Evolutionary conservation across 1,284 basidiomycete genomes (phyloP), one percentile per base, ranked within the genome.

Genomic region (Thecaphora thlaspeos): DNA sequence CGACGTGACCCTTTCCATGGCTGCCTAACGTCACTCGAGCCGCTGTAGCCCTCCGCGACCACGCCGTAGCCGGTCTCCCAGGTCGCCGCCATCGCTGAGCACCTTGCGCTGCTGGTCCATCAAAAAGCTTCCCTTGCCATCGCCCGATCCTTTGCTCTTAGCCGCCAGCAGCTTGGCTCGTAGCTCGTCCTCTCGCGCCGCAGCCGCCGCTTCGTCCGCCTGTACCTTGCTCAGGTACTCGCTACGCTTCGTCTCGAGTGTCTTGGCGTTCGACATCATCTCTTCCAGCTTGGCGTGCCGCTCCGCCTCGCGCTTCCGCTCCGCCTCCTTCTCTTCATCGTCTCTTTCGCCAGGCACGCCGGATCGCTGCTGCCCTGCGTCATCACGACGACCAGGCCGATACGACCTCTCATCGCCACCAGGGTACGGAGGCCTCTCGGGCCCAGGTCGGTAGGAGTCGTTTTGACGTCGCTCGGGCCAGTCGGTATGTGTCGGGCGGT

Each of bases 251-350:
- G 76, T 73, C 36, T 83, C 82, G 81, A 91, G 82, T 17, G 80
- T 76, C 23, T 81, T 78, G 1, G 92, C 92, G 61, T 88, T 84
- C 1, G 83, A 78, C 23, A 86, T 81, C 92, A 96, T 95, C 11
- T 89, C 88, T 0, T 89, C 91, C 18, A 96, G 82, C 28, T 88
- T 86, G 21, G 89, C 88, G 2, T 86, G 86, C 28, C 91, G 88
- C 48, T 88, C 86, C 1, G 84, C 83, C 41, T 81, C 81, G 1
- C 78, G 68, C 24, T 59, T 45, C n/a, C n/a, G n/a, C 28, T 57
- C 48, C n/a, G 38, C 42, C 42, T 17, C 61, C 48, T 19, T n/a
- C n/a, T n/a, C n/a, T n/a, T n/a, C n/a, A n/a, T n/a, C n/a, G n/a
- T n/a, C n/a, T n/a, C n/a, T n/a, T n/a, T n/a, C n/a, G n/a, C n/a